Percentiles rank a stretch among this genome's conserved stretches.
phyloP scores from a whole-genome alignment of 257 asterid genomes.

The Avicennia marina region DNA sequence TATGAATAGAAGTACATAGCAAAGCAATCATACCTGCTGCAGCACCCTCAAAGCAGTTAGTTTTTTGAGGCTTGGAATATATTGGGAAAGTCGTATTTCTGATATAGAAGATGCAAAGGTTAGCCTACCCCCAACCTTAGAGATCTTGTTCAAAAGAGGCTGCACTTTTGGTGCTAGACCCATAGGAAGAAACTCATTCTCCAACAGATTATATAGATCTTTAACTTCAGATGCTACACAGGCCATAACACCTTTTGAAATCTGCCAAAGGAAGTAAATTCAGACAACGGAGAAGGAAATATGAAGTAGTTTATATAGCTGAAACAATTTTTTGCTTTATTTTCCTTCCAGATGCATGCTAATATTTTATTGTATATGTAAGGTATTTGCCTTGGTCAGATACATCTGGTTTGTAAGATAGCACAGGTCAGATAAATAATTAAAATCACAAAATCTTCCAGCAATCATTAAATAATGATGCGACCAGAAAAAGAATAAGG shows the following conservation, averaged over 20 bases:
- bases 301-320: no score
- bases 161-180: neutral
- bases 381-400: neutral
- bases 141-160: neutral
- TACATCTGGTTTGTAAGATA: neutral
- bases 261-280: neutral
- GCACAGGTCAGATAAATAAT: no score
- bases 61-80: neutral
- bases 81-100: neutral
- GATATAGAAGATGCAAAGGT: neutral
- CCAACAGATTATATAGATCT: neutral
- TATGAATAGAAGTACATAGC: neutral
- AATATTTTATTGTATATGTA: no score
- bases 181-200: neutral
- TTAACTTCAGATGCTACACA: neutral
- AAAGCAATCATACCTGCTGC: neutral
- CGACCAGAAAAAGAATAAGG: no score
- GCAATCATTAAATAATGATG: no score
- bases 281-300: neutral
- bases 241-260: neutral
- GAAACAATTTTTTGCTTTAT: neutral
- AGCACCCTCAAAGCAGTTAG: neutral
- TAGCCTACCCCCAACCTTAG: neutral
- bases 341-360: neutral
- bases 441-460: no score